Percentiles rank a stretch among this genome's conserved stretches.
phyloP scores from a whole-genome alignment of 2,329 filamentous ascomycete species.

The Nemania bipapillata region DNA sequence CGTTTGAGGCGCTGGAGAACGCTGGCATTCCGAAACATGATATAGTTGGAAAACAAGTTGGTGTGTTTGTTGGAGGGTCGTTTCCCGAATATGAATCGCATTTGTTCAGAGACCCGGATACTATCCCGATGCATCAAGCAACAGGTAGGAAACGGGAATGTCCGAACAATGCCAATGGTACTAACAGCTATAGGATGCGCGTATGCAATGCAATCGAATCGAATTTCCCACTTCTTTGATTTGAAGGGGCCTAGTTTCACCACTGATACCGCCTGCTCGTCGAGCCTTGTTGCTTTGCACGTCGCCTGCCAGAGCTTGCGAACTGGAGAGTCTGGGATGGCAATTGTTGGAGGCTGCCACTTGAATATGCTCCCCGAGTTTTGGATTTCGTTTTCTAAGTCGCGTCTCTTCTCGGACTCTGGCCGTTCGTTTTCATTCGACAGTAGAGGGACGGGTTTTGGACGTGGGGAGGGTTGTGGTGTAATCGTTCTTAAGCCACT shows the following conservation, averaged over 20 bases:
- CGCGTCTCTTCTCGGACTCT: conserved; percentile 61
- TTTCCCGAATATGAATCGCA: conserved; percentile 62
- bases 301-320: conserved; percentile 62
- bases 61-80: conserved; percentile 62
- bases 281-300: conserved; percentile 62
- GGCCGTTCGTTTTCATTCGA: conserved; percentile 66
- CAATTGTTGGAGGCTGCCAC: conserved; percentile 61
- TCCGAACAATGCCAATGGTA: neutral
- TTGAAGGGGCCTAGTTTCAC: conserved; percentile 65
- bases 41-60: conserved; percentile 61
- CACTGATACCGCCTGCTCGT: conserved; percentile 65
- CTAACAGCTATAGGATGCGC: conserved; percentile 55
- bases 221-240: conserved; percentile 67
- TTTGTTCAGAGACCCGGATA: conserved; percentile 58
- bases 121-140: conserved; percentile 63
- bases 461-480: conserved; percentile 68
- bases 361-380: conserved; percentile 61
- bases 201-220: conserved; percentile 64
- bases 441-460: conserved; percentile 66
- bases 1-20: conserved; percentile 66
- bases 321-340: conserved; percentile 58
- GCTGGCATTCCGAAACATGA: conserved; percentile 61
- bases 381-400: conserved; percentile 59
- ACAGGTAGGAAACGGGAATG: conserved; percentile 54
- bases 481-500: conserved; percentile 68